phyloP scores from a whole-genome alignment of 169 alveolate genomes.

The Sarcocystis neurona region DNA sequence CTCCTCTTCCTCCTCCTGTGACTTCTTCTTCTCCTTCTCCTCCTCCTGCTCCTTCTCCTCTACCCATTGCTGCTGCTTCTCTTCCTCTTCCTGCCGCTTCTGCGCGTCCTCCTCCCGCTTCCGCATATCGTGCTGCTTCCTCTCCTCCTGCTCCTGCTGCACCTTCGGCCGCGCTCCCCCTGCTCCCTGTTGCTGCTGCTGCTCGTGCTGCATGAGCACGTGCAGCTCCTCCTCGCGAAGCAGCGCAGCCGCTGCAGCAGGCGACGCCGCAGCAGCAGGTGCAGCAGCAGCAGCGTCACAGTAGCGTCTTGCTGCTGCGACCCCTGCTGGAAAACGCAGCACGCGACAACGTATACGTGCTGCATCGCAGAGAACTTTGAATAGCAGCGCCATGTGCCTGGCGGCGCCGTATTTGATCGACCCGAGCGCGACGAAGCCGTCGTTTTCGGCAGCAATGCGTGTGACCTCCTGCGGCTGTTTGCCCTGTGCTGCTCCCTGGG shows the following conservation, averaged over 20 bases:
- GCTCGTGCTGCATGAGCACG: neutral
- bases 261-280: neutral
- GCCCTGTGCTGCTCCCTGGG: constrained; percentile 1
- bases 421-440: constrained; percentile 50
- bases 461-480: constrained; percentile 1
- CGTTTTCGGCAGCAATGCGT: constrained; percentile 2
- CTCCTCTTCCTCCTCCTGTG: too few species aligned
- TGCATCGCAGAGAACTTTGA: constrained; percentile 39
- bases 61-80: too few species aligned
- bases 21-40: too few species aligned
- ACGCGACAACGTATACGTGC: neutral
- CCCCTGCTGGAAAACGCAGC: neutral
- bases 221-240: neutral
- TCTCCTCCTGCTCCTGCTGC: constrained; percentile 16
- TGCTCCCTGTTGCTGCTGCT: constrained; percentile 4
- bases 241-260: neutral
- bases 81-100: constrained; percentile 12
- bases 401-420: constrained; percentile 16
- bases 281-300: neutral
- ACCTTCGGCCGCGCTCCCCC: constrained; percentile 1
- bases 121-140: too few species aligned
- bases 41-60: too few species aligned
- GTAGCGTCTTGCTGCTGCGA: neutral
- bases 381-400: constrained; percentile 53
- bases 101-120: neutral